These are phyloP conservation scores for Magnusiomyces paraingens DNA, from an alignment of 1,139 yeast species.

Conservation along the genomic window DNA sequence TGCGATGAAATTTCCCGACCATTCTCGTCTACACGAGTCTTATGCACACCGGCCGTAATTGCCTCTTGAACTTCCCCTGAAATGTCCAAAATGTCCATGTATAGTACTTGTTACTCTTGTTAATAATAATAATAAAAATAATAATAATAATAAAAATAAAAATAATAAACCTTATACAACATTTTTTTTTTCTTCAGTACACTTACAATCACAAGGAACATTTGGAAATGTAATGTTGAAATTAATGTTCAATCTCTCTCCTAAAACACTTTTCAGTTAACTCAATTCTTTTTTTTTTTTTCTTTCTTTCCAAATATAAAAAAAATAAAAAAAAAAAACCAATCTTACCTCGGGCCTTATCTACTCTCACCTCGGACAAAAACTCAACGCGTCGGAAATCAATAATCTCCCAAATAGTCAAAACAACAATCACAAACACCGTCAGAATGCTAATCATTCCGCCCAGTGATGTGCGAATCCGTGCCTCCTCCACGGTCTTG, in stretches of 20 bases:
- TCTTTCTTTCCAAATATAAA: no score
- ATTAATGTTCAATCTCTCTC: slow-evolving; percentile 67
- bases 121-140: slow-evolving; percentile 1
- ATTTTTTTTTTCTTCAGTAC: no score
- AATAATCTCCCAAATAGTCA: slow-evolving; percentile 67
- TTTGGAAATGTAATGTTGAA: slow-evolving; percentile 76
- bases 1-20: slow-evolving; percentile 40
- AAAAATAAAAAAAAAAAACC: no score
- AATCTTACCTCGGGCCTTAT: slow-evolving; percentile 55
- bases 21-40: slow-evolving; percentile 50
- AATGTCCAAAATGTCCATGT: slow-evolving; percentile 70
- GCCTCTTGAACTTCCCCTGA: slow-evolving; percentile 80
- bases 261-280: neutral
- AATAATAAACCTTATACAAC: no score
- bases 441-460: slow-evolving; percentile 80
- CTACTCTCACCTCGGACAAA: slow-evolving; percentile 82
- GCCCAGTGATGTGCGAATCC: slow-evolving; percentile 81
- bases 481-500: slow-evolving; percentile 90
- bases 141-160: no score
- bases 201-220: slow-evolving; percentile 62
- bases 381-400: slow-evolving; percentile 63
- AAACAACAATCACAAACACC: slow-evolving; percentile 50
- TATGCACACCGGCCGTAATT: slow-evolving; percentile 63
- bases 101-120: slow-evolving; percentile 22
- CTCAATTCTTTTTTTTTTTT: neutral